phyloP scores from a whole-genome alignment of 768 basidiomycete species.

The Cubamyces lactineus region DNA sequence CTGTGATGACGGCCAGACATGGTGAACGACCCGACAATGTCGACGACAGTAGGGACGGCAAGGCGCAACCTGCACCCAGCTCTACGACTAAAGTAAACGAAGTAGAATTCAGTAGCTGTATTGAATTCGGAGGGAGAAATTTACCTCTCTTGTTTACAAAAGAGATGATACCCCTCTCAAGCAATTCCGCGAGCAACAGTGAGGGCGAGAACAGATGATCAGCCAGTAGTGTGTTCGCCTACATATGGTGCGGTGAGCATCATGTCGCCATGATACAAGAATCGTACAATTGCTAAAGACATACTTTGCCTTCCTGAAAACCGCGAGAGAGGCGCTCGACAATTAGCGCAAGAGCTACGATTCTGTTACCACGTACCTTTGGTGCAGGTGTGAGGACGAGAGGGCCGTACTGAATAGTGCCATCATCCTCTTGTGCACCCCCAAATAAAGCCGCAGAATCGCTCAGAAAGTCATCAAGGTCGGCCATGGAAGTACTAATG shows the following conservation, averaged over 20 bases:
- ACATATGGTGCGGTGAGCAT: constrained; percentile 1
- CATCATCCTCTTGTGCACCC: constrained; percentile 38
- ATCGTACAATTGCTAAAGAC: constrained; percentile 18
- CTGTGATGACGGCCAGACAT: constrained; percentile 60
- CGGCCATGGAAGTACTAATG: not conserved
- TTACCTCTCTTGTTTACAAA: constrained; percentile 30
- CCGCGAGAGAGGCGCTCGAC: not conserved
- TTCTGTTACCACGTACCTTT: constrained; percentile 47
- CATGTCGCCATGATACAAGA: not conserved
- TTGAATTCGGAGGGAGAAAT: constrained; percentile 7
- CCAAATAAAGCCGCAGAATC: constrained; percentile 24
- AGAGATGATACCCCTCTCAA: constrained; percentile 58
- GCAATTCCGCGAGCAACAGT: constrained; percentile 64
- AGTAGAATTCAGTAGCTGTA: constrained; percentile 36
- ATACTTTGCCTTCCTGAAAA: constrained; percentile 61
- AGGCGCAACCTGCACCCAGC: constrained; percentile 67
- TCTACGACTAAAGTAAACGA: constrained; percentile 57
- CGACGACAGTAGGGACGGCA: constrained; percentile 66
- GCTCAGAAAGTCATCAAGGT: constrained; percentile 45
- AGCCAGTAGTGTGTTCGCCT: constrained; percentile 74
- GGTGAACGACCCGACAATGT: constrained; percentile 46
- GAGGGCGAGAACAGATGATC: constrained; percentile 76
- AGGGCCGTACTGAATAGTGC: constrained; percentile 54
- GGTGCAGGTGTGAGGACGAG: constrained; percentile 57
- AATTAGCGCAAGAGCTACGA: not conserved